A percentile compares a stretch with the other conserved stretches of the same genome.
These are phyloP conservation scores for Populus alba DNA, from an alignment of 345 rosid species.

Conservation along the genomic window DNA sequence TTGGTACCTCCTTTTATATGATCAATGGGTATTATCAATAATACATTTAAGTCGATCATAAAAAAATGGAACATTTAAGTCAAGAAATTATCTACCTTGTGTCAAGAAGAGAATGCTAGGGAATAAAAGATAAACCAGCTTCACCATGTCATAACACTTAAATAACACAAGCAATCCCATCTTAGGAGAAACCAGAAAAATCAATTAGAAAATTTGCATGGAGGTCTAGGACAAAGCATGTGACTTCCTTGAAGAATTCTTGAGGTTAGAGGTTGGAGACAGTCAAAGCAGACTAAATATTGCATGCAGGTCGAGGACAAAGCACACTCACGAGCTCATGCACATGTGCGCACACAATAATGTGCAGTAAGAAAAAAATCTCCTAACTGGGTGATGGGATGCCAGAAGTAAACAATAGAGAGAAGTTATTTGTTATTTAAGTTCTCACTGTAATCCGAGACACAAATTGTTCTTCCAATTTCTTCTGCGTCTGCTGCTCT, in stretches of 20 bases:
- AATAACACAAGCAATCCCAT: neutral
- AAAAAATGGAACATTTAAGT: neutral
- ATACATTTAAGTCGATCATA: neutral
- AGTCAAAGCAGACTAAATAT: no score
- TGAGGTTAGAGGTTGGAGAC: no score
- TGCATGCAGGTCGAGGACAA: no score
- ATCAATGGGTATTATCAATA: neutral
- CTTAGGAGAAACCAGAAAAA: neutral
- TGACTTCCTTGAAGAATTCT: no score
- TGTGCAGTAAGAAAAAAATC: neutral
- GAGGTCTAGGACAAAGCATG: no score
- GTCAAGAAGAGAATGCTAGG: neutral
- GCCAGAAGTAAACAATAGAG: neutral
- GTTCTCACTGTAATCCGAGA: constrained; percentile 74
- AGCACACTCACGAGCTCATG: no score
- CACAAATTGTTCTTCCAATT: constrained; percentile 48
- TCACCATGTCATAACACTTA: neutral
- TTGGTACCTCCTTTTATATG: neutral
- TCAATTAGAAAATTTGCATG: neutral
- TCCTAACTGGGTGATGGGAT: neutral
- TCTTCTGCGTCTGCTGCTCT: constrained; percentile 62
- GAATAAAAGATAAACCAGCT: neutral
- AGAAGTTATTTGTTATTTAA: neutral
- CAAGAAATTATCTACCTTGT: neutral
- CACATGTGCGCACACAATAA: no score